Base-by-base conservation (phyloP, 306 rosid genomes). In the Gillenia trifoliata region DNA sequence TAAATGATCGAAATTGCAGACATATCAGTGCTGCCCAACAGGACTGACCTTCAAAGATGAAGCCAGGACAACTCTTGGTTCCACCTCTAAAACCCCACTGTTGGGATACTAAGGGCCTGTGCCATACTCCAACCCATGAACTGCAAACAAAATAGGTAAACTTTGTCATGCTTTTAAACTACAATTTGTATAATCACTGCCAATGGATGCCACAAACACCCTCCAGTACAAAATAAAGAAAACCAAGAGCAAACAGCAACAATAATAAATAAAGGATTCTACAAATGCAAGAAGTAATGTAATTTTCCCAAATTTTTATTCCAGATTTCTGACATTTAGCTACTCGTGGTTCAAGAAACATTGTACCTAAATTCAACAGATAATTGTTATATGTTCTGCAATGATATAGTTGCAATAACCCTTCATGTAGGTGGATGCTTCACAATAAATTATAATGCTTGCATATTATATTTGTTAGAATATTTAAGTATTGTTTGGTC, bases 1-100 rank as follows among this genome's bases (percentile, higher is more conserved):
- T 87, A 77, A 92, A 95, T 60, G 88, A 83, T 30, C 81, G 91
- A 72, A 92, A 85, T 66, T 95, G 43, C 52, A 77, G 98, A 87
- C 92, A 95, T 78, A 74, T 90, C 84, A 38, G 92, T 90, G 88
- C 87, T 90, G 61, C 99, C 99, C 78, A 95, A 79, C 78, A 90
- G 79, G 67, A 95, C 72, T 10, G 98, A 90, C 68, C 74, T 85
- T 83, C 99, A 77, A 92, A 95, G 85, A 90, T 86, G 85, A 90
- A 92, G 85, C 97, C 99, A 34, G 98, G 97, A 78, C 98, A 95
- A 85, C 88, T 85, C 83, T 92, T 74, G 98, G 98, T 79, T 95
- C 99, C 52, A 90, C 97, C 96, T 92, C 92, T 82, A 92, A 95
- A 74, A 95, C 90, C 68, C 99, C 98, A 84, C 98, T 95, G 13